Evolutionary conservation across 78 protist genomes (phyloP).

Genomic region (Diacronema lutheri): DNA sequence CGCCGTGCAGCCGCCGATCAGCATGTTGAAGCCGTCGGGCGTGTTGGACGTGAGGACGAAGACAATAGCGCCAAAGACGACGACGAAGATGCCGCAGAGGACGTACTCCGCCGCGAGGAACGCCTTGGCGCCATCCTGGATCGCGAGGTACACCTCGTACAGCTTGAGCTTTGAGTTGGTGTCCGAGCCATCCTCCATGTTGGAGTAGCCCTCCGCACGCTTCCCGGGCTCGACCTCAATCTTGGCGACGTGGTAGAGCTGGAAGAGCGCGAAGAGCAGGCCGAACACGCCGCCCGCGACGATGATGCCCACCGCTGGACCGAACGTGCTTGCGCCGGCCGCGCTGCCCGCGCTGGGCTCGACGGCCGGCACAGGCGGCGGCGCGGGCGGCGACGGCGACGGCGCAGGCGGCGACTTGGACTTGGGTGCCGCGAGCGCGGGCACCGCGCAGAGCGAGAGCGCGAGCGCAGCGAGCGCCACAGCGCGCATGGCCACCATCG

Average conservation of each 20-base stretch:
- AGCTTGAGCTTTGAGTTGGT: not conserved
- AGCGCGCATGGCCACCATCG: no score
- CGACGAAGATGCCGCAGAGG: constrained; percentile 25
- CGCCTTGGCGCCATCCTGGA: constrained; percentile 9
- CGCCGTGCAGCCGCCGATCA: constrained; percentile 2
- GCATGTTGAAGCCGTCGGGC: not conserved
- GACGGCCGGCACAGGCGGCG: no score
- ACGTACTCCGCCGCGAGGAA: constrained; percentile 50
- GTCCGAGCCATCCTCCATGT: not conserved
- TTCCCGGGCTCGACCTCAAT: not conserved
- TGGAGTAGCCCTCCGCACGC: no score
- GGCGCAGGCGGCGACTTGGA: no score
- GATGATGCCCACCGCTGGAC: no score
- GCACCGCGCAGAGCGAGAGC: no score
- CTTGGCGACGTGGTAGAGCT: not conserved
- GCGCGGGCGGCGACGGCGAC: no score
- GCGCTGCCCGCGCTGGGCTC: no score
- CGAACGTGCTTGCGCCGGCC: no score
- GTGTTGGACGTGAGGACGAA: not conserved
- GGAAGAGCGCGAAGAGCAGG: not conserved
- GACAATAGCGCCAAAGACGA: not conserved
- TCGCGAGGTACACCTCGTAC: not conserved
- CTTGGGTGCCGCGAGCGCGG: no score
- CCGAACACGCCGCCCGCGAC: not conserved
- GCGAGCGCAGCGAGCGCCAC: no score